A percentile compares a stretch with the other conserved stretches of the same genome.
These are phyloP conservation scores for Dentipellis sp. DNA, from an alignment of 768 basidiomycete genomes.

Conservation along the genomic window DNA sequence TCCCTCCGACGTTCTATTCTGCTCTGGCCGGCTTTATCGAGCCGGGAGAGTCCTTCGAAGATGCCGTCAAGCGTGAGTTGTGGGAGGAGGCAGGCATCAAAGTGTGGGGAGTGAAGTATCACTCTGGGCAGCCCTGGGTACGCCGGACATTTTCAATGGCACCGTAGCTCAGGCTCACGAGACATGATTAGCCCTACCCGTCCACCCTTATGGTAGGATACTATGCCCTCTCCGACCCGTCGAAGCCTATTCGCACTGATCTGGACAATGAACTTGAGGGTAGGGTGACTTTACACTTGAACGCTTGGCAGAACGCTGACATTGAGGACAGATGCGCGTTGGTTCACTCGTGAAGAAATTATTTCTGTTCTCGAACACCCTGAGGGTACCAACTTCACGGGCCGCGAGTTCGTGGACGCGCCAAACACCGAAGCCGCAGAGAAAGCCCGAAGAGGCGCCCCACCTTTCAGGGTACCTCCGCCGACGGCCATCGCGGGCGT, in stretches of 20 bases:
- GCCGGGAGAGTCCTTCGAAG: slow-evolving; percentile 90
- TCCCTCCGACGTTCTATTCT: slow-evolving; percentile 69
- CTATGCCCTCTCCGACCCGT: slow-evolving; percentile 68
- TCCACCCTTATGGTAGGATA: slow-evolving; percentile 88
- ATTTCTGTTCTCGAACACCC: slow-evolving; percentile 49
- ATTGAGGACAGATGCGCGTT: slow-evolving; percentile 61
- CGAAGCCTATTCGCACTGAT: slow-evolving; percentile 69
- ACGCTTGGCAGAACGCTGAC: neutral
- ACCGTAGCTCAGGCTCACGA: no score
- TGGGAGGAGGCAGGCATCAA: slow-evolving; percentile 95
- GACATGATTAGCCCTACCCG: slow-evolving; percentile 64
- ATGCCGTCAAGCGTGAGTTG: slow-evolving; percentile 85
- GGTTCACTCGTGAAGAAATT: slow-evolving; percentile 77
- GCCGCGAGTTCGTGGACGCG: slow-evolving; percentile 41
- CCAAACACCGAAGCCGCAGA: slow-evolving; percentile 26
- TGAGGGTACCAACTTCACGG: slow-evolving; percentile 38
- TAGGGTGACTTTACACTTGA: slow-evolving; percentile 16
- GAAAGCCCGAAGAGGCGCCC: slow-evolving; percentile 18
- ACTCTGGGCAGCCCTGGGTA: slow-evolving; percentile 85
- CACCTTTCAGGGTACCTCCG: slow-evolving; percentile 67
- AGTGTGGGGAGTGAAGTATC: slow-evolving; percentile 76
- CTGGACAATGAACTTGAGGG: slow-evolving; percentile 95
- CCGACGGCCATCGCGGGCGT: slow-evolving; percentile 76
- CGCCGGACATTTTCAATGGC: slow-evolving; percentile 11
- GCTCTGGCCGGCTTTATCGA: slow-evolving; percentile 92